These are phyloP conservation scores for Sugiyamaella lignohabitans DNA, from an alignment of 805 yeast species.

Conservation along the genomic window DNA sequence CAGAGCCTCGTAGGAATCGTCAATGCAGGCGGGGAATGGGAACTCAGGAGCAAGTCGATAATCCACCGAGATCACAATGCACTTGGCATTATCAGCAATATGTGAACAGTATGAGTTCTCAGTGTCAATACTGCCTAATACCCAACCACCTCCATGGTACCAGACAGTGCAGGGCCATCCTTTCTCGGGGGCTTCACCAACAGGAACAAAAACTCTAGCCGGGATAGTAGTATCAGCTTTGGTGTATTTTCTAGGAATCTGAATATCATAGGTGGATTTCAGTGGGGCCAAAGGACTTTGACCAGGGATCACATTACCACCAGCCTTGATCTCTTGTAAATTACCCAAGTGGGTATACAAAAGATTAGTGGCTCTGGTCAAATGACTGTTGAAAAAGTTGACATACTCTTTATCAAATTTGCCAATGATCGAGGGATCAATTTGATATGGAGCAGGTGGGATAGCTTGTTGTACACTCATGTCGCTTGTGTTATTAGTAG, in stretches of 20 bases:
- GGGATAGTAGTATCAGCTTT: conserved; percentile 15
- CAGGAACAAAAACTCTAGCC: conserved; percentile 36
- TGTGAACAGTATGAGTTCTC: conserved; percentile 41
- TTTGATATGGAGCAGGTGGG: conserved; percentile 27
- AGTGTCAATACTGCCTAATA: conserved; percentile 35
- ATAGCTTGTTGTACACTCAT: conserved; percentile 8
- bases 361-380: conserved; percentile 28
- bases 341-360: conserved; percentile 36
- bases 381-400: conserved; percentile 32
- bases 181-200: conserved; percentile 31
- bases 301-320: conserved; percentile 41
- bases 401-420: conserved; percentile 37
- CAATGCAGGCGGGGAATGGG: conserved; percentile 44
- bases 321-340: conserved; percentile 28
- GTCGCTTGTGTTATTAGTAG: neutral
- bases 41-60: conserved; percentile 46
- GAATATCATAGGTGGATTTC: conserved; percentile 29
- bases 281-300: conserved; percentile 31
- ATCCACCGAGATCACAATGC: conserved; percentile 42
- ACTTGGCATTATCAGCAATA: conserved; percentile 33
- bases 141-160: conserved; percentile 45
- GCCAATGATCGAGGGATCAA: conserved; percentile 30
- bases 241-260: conserved; percentile 33
- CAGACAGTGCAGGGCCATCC: conserved; percentile 38
- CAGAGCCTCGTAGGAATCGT: conserved; percentile 38